Evolutionary conservation across 2,329 filamentous ascomycete genomes (phyloP).

Genomic region (Hymenoscyphus fructigenus): DNA sequence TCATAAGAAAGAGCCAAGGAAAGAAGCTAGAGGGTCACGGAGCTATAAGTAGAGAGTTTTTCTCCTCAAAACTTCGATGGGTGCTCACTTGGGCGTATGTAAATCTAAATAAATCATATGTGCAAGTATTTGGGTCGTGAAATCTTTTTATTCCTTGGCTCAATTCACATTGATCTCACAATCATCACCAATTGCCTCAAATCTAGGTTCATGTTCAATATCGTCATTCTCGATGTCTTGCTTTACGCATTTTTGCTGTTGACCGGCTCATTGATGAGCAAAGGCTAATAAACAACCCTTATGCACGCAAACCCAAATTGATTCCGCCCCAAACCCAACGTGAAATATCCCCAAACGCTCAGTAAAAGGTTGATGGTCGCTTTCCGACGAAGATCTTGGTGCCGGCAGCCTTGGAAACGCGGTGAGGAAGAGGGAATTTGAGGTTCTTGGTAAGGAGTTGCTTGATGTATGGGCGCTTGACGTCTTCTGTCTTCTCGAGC

Average conservation of each 20-base stretch:
- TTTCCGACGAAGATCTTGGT: slow-evolving; percentile 92
- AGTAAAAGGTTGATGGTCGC: slow-evolving; percentile 97
- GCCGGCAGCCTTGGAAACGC: slow-evolving; percentile 76
- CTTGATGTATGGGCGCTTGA: slow-evolving; percentile 99
- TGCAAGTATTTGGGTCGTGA: background rate
- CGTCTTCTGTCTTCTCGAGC: slow-evolving; percentile 87
- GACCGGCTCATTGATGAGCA: slow-evolving; percentile 33
- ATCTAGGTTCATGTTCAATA: background rate
- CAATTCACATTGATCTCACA: slow-evolving; percentile 9
- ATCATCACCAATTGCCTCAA: slow-evolving; percentile 6
- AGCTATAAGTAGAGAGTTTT: too few relatives aligned
- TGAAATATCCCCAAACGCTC: slow-evolving; percentile 24
- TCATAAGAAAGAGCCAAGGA: too few relatives aligned
- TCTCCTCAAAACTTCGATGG: background rate
- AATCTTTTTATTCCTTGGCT: background rate
- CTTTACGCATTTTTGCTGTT: slow-evolving; percentile 34
- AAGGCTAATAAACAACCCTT: slow-evolving; percentile 38
- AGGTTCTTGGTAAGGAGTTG: slow-evolving; percentile 94
- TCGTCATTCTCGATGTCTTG: slow-evolving; percentile 20
- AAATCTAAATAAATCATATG: background rate
- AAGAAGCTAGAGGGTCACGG: too few relatives aligned
- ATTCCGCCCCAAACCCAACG: slow-evolving; percentile 30
- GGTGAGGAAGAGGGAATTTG: slow-evolving; percentile 98
- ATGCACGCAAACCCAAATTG: slow-evolving; percentile 36
- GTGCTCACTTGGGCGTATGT: background rate